These are phyloP conservation scores for Dendryphion nanum DNA, from an alignment of 2,329 filamentous ascomycete genomes.

Conservation along the genomic window DNA sequence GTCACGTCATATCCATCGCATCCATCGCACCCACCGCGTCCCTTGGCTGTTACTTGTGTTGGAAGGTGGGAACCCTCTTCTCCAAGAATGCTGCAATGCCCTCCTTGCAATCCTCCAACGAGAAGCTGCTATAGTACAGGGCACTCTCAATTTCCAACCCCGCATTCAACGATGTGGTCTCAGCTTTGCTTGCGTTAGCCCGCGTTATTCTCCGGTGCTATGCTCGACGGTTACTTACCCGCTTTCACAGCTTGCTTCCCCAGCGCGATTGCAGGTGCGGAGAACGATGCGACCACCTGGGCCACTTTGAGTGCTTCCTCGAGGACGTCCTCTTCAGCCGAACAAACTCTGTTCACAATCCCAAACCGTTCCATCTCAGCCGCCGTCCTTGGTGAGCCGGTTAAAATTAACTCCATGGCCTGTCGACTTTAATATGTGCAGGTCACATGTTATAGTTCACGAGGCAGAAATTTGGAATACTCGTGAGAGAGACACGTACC, in stretches of 20 bases:
- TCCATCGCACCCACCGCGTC: neutral
- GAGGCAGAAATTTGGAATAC: conserved; percentile 7
- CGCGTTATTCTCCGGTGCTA: conserved; percentile 9
- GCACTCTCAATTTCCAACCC: conserved; percentile 40
- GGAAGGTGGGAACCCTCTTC: conserved; percentile 33
- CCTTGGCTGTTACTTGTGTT: conserved; percentile 14
- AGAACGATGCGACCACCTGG: conserved; percentile 40
- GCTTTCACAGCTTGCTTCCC: conserved; percentile 47
- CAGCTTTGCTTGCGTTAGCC: conserved; percentile 33
- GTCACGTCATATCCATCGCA: too few species aligned
- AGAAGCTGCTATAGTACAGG: conserved; percentile 36
- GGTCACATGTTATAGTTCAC: neutral
- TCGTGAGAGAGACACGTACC: conserved; percentile 17
- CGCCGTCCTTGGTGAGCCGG: conserved; percentile 38
- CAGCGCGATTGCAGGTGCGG: conserved; percentile 41
- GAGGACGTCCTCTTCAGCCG: conserved; percentile 35
- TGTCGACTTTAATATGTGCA: conserved; percentile 17
- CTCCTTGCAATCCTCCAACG: conserved; percentile 41
- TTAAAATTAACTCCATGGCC: conserved; percentile 48
- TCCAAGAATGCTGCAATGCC: conserved; percentile 45
- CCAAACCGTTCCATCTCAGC: conserved; percentile 42
- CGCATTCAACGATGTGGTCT: conserved; percentile 42
- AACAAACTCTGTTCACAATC: conserved; percentile 41
- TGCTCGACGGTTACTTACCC: conserved; percentile 27
- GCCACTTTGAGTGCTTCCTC: conserved; percentile 41